phyloP scores from a whole-genome alignment of 148 eudicot species.

The Agrostemma githago region DNA sequence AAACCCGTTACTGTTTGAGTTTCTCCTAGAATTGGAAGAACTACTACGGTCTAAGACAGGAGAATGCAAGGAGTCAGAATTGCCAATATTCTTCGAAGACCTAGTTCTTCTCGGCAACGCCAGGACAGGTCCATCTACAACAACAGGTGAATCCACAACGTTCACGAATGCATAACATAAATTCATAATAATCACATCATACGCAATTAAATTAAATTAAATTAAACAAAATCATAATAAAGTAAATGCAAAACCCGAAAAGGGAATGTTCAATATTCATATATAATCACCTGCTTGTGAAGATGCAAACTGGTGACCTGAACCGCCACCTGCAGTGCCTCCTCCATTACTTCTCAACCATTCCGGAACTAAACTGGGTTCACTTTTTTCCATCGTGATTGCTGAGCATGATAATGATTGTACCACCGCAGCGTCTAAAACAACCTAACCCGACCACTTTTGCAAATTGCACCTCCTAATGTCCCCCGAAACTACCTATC shows the following conservation, averaged over 20 bases:
- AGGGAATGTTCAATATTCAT: too few relatives aligned
- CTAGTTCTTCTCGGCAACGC: conserved; percentile 38
- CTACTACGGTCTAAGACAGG: conserved; percentile 38
- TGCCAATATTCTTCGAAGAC: conserved; percentile 35
- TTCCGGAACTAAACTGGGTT: conserved; percentile 86
- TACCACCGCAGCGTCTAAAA: conserved; percentile 8
- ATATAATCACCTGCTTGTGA: conserved; percentile 41
- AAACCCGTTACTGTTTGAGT: conserved; percentile 54
- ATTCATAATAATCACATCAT: neutral
- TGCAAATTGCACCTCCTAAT: neutral
- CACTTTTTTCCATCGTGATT: conserved; percentile 79
- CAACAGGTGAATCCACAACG: neutral
- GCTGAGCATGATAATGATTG: conserved; percentile 42
- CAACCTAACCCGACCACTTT: conserved; percentile 2
- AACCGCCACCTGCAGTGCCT: conserved; percentile 49
- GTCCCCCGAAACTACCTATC: neutral
- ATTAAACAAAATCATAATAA: neutral
- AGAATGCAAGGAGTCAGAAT: conserved; percentile 30
- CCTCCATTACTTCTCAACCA: conserved; percentile 79
- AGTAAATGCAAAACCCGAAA: neutral
- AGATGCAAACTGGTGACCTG: conserved; percentile 48
- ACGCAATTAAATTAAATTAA: neutral
- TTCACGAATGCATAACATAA: neutral
- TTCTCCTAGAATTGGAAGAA: conserved; percentile 51
- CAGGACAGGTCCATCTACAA: conserved; percentile 43